Evolutionary conservation across 2,329 filamentous ascomycete species (phyloP), one percentile per base, ranked within the genome.

Genomic region (Ascochyta lentis): DNA sequence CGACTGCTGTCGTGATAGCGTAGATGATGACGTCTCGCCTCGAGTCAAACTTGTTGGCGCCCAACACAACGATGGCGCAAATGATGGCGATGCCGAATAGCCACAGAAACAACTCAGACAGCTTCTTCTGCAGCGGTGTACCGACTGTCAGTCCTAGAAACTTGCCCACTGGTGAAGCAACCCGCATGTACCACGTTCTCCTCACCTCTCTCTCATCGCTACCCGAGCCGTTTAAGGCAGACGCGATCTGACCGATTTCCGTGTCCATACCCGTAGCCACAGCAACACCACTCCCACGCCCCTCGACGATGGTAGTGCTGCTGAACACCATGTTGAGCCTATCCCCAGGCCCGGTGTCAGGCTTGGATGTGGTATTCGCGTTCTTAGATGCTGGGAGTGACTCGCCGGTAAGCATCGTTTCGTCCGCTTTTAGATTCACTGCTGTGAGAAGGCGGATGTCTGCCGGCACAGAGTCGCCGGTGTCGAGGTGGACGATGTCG

Each of bases 391-490:
- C 86, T 41, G 87, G 84, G 26, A 88, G 75, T n/a, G 88, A 89
- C 74, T 90, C 88, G 62, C 88, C 88, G 4, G 88, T 90, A 35
- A 90, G 79, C 42, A 89, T 79, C 13, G 87, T 86, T 70, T 90
- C 87, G 58, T 94, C 89, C 56, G 87, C 88, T 49, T 89, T 89
- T 54, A 92, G 78, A 72, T 93, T 93, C 74, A 92, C 84, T 54
- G 83, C 83, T 57, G 87, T 82, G 54, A 87, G 68, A 3, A 83
- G 67, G 26, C 86, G 81, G 42, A 90, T 74, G 72, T 91, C 88
- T 26, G 88, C 88, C 1, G 88, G 87, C 29, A 90, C 82, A 43
- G 88, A 84, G 72, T 89, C 87, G 62, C 88, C 88, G 34, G 85
- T 81, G 59, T 80, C 81, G 29, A 85, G 65, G 56, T 84, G 81